A percentile compares a stretch with the other conserved stretches of the same genome.
Conservation (phyloP, 345 rosid species). For the Euclidium syriacum region DNA sequence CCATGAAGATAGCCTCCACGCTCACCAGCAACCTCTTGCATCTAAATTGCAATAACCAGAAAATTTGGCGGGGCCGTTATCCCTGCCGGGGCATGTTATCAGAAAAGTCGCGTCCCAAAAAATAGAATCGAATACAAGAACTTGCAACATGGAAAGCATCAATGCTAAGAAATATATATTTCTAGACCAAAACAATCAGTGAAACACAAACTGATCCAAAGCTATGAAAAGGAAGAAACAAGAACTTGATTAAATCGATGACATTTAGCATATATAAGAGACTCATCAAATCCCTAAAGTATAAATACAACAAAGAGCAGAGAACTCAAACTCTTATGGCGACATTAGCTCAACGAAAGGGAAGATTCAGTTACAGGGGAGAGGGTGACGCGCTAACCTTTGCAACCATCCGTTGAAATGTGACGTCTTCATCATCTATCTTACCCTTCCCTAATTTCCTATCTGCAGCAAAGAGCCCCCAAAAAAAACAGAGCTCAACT, state of each 20-base stretch:
- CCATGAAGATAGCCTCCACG: conserved; percentile 99
- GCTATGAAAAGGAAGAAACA: background rate
- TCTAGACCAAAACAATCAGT: background rate
- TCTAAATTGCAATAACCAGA: conserved; percentile 69
- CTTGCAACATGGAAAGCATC: too few relatives aligned
- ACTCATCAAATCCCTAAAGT: background rate
- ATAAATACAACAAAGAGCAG: background rate
- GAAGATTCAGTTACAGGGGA: conserved; percentile 21
- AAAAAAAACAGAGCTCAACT: background rate
- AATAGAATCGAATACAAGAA: background rate
- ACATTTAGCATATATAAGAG: background rate
- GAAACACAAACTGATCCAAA: background rate
- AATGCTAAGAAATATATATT: background rate
- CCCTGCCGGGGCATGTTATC: conserved; percentile 99
- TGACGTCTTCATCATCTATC: conserved; percentile 89
- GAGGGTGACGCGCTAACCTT: conserved; percentile 90
- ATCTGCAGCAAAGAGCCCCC: conserved; percentile 35
- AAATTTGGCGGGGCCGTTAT: conserved; percentile 57
- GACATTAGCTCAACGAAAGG: background rate
- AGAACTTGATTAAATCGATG: background rate
- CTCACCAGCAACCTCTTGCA: conserved; percentile 99
- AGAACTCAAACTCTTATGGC: background rate
- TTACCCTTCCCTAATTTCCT: conserved; percentile 86
- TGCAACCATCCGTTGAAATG: conserved; percentile 98
- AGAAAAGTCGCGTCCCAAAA: conserved; percentile 39